Percentiles rank a stretch among this genome's conserved stretches.
These are phyloP conservation scores for Viridothelium virens DNA, from an alignment of 495 filamentous ascomycete species.

Conservation along the genomic window DNA sequence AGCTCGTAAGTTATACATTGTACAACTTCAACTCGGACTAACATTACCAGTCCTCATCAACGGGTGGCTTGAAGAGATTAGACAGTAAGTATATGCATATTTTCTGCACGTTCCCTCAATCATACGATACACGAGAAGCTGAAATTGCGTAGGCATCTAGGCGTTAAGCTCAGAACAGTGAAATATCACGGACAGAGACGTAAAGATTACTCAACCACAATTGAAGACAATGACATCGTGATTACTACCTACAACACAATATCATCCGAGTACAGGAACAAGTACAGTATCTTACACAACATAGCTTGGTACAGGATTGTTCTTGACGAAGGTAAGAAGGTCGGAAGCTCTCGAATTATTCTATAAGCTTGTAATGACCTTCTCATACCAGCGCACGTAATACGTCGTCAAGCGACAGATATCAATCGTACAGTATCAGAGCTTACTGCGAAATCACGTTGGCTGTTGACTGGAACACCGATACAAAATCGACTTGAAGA, in stretches of 20 bases:
- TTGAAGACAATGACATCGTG: conserved; percentile 81
- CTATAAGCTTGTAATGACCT: neutral
- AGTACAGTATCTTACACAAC: conserved; percentile 75
- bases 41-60: conserved; percentile 24
- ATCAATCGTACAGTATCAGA: conserved; percentile 76
- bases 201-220: conserved; percentile 54
- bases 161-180: conserved; percentile 49
- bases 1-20: conserved; percentile 23
- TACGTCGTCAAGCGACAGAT: conserved; percentile 74
- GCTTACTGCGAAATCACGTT: conserved; percentile 73
- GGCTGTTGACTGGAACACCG: conserved; percentile 92
- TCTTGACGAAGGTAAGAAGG: conserved; percentile 83
- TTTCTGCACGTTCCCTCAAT: no score
- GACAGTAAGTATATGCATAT: conserved; percentile 26
- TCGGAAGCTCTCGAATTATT: conserved; percentile 66
- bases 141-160: conserved; percentile 24
- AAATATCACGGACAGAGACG: conserved; percentile 79
- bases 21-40: neutral
- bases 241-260: conserved; percentile 96
- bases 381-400: conserved; percentile 58
- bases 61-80: conserved; percentile 31
- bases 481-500: conserved; percentile 99
- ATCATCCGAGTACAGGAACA: conserved; percentile 79
- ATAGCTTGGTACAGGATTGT: conserved; percentile 93
- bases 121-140: neutral